Conservation (phyloP, 2,329 filamentous ascomycete species). For the Ilyonectria sp. region DNA sequence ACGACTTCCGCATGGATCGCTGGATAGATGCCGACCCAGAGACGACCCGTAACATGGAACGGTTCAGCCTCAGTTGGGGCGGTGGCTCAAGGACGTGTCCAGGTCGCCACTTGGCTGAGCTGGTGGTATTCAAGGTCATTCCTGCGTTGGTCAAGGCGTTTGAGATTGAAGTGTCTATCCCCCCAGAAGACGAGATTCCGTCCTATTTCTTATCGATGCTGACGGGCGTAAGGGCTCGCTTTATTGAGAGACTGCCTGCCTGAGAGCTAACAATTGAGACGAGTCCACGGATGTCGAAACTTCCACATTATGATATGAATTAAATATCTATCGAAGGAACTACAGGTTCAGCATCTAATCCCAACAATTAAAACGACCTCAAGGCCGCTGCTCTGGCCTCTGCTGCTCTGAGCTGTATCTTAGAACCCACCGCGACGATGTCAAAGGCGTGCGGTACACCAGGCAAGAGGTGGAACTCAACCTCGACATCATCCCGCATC, state of each 20-base stretch:
- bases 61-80: slow-evolving; percentile 66
- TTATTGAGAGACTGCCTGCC: slow-evolving; percentile 41
- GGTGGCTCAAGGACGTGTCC: slow-evolving; percentile 67
- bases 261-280: background rate
- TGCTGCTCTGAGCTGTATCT: slow-evolving; percentile 31
- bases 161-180: slow-evolving; percentile 58
- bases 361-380: slow-evolving; percentile 24
- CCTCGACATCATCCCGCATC: slow-evolving; percentile 38
- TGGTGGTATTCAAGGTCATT: slow-evolving; percentile 63
- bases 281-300: too few relatives aligned
- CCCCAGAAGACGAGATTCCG: slow-evolving; percentile 55
- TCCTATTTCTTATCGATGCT: slow-evolving; percentile 69
- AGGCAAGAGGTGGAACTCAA: slow-evolving; percentile 44
- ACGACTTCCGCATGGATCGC: slow-evolving; percentile 61
- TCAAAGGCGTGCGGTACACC: slow-evolving; percentile 44
- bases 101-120: slow-evolving; percentile 65
- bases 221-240: slow-evolving; percentile 61
- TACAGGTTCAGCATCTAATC: background rate
- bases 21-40: slow-evolving; percentile 59
- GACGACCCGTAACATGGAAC: slow-evolving; percentile 59
- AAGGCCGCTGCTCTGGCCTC: slow-evolving; percentile 34
- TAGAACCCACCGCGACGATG: slow-evolving; percentile 31
- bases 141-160: slow-evolving; percentile 61
- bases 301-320: background rate
- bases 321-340: background rate